These are phyloP conservation scores for Arbutus unedo DNA, from an alignment of 148 eudicot species.

Conservation along the genomic window DNA sequence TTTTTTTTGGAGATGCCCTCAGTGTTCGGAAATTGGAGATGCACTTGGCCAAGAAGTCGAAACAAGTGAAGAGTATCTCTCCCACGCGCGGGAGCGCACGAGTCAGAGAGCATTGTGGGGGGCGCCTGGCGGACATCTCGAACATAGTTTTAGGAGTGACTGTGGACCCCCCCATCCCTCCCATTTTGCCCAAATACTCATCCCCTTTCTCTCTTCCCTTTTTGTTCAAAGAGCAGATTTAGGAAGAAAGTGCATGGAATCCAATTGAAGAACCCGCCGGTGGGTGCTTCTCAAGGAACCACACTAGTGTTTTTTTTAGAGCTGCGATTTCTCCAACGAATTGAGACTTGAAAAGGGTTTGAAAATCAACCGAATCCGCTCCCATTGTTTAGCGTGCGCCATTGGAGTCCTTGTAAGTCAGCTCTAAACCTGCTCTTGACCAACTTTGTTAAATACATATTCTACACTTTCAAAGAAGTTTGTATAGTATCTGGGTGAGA, in stretches of 20 bases:
- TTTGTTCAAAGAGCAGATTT: not conserved
- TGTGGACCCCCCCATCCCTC: not conserved
- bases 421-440: slow-evolving; percentile 17
- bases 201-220: not conserved
- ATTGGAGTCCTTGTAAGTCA: slow-evolving; percentile 28
- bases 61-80: not conserved
- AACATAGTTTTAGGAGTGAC: not conserved
- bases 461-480: not conserved
- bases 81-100: slow-evolving; percentile 6
- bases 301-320: not conserved
- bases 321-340: slow-evolving; percentile 23
- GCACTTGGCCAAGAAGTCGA: too few species aligned
- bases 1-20: too few species aligned
- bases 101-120: not conserved
- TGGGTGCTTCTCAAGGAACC: slow-evolving; percentile 7
- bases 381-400: slow-evolving; percentile 23
- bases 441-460: not conserved
- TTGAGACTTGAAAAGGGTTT: slow-evolving; percentile 11
- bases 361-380: not conserved
- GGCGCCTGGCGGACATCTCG: slow-evolving; percentile 13
- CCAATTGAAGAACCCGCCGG: not conserved
- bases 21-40: too few species aligned
- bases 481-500: not conserved
- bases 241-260: not conserved
- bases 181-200: not conserved